Evolutionary conservation across 2,329 filamentous ascomycete genomes (phyloP), one percentile per base, ranked within the genome.

Genomic region (Penicillium capsulatum): DNA sequence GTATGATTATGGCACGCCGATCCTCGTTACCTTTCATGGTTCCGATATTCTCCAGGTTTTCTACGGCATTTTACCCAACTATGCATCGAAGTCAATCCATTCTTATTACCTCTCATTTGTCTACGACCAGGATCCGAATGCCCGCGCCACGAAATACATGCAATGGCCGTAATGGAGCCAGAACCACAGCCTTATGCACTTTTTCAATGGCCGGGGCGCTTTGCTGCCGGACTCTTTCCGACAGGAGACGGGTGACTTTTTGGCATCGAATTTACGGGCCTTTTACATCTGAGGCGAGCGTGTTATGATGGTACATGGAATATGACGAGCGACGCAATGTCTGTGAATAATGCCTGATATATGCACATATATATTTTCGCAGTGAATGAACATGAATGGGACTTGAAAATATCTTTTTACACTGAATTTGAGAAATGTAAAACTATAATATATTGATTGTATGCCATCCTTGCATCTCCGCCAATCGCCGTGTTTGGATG

Each of bases 1-100:
- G 0, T 90, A 90, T 65, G 64, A 83, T 67, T 79, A 82, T 57
- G 81, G 81, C 7, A 83, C 80, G 0, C 82, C 86, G 0, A 64
- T 90, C 33, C 62, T 91, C 0, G 86, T 86, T 13, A 90, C 85
- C 0, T 84, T 87, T 64, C 87, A 92, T 60, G 82, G 65, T 10
- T 79, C 75, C 1, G 86, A 90, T 50, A 52, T 90, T 1, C 50
- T 86, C 3, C 78, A 84, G 57, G 75, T 85, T 0, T 87, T 87
- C 47, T 81, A 77, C 42, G 82, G 82, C 1, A 61, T 83, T 9
- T 55, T 76, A 34, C 74, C 79, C 9, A 80, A 85, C 57, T 76
- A 81, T 41, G 81, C 81, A 2, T 75, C 75, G 17, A 60, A 56
- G 4, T 72, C 76, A 7, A 79, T 81, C 31, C 75, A 81, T 40